phyloP scores from a whole-genome alignment of 148 eudicot species.

The Nyssa sinensis region DNA sequence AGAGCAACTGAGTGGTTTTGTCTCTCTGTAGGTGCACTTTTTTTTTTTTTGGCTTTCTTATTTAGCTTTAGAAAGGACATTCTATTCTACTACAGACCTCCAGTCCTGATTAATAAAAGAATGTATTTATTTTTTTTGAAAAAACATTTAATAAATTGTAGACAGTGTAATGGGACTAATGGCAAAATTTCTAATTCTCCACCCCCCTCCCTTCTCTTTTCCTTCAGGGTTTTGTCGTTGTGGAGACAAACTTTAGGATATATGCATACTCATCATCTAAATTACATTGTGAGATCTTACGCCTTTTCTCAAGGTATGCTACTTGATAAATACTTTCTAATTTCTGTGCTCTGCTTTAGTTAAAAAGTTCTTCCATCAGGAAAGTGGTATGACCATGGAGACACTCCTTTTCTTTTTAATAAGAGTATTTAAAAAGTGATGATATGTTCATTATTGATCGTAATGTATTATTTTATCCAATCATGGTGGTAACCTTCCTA shows the following conservation, averaged over 20 bases:
- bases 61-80: too few species aligned
- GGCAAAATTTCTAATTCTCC: constrained; percentile 1
- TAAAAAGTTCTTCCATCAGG: background rate
- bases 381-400: background rate
- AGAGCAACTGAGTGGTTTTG: too few species aligned
- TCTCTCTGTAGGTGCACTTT: too few species aligned
- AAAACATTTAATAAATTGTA: background rate
- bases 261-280: constrained; percentile 93
- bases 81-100: too few species aligned
- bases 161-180: background rate
- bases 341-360: background rate
- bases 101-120: background rate
- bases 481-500: background rate
- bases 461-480: background rate
- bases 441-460: background rate
- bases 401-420: background rate
- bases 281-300: constrained; percentile 88
- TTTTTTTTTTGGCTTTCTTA: too few species aligned
- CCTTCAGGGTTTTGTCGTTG: constrained; percentile 83
- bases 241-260: constrained; percentile 92
- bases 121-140: background rate
- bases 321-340: constrained; percentile 1
- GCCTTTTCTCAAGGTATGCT: constrained; percentile 86
- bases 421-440: background rate
- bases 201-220: too few species aligned